Conservation (phyloP, 2,329 filamentous ascomycete genomes). For the Monosporascus cannonballus region DNA sequence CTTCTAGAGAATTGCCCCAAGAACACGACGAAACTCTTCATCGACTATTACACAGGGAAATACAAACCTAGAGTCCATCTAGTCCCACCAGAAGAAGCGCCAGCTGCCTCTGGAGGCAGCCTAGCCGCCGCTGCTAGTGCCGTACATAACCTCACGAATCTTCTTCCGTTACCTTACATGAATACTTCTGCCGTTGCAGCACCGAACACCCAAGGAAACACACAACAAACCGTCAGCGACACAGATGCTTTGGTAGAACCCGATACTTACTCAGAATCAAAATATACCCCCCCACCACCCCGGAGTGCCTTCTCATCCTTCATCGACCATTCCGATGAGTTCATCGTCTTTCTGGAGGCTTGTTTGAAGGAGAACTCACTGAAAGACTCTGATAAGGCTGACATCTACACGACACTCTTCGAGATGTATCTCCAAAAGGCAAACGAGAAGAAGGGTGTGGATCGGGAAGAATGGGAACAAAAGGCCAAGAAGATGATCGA, state of each 20-base stretch:
- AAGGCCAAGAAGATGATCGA: conserved; percentile 89
- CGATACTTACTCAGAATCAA: conserved; percentile 38
- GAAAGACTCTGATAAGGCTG: conserved; percentile 69
- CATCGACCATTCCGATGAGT: conserved; percentile 87
- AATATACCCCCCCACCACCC: conserved; percentile 76
- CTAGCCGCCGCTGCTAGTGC: conserved; percentile 62
- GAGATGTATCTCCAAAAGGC: conserved; percentile 97
- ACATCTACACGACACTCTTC: conserved; percentile 91
- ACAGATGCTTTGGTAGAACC: conserved; percentile 44
- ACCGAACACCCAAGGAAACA: conserved; percentile 43
- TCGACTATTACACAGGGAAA: conserved; percentile 87
- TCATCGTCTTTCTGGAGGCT: conserved; percentile 87
- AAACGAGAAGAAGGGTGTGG: conserved; percentile 61
- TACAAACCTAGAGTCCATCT: conserved; percentile 68
- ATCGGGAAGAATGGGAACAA: conserved; percentile 73
- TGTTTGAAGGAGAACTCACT: conserved; percentile 68
- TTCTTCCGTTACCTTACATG: conserved; percentile 83
- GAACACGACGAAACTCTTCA: conserved; percentile 80
- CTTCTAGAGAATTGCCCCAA: conserved; percentile 80
- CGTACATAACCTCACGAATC: conserved; percentile 77
- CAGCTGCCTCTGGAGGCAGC: conserved; percentile 33
- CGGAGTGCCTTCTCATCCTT: conserved; percentile 92
- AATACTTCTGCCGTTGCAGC: conserved; percentile 54
- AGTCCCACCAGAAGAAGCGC: conserved; percentile 28
- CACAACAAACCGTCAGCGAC: conserved; percentile 48